Evolutionary conservation across 164 flowering plant species (phyloP), one percentile per base, ranked within the genome.

Genomic region (Euptelea pleiosperma): DNA sequence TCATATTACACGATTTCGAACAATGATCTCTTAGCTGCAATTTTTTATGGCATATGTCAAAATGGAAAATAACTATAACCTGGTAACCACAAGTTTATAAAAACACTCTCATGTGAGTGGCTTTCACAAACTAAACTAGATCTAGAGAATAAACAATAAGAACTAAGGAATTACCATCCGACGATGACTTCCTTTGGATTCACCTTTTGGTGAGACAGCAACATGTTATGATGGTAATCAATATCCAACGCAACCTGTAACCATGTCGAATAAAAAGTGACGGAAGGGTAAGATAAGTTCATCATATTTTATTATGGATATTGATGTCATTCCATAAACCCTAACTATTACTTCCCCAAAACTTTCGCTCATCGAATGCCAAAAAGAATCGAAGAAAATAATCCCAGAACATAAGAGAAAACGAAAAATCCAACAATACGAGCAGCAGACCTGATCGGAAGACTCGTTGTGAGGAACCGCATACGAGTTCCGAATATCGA

Each of bases 131-230:
- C 15, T 12, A 12, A 31, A 33, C 30, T 22, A 28, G 25, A 26
- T n/a, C n/a, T n/a, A 29, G 22, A 12, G 33, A 11, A 42, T 40
- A 24, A 31, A 8, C 3, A 42, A 41, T 3, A 35, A 14, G 52
- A 31, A 2, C 2, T n/a, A 7, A 19, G 42, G 58, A 60, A 40
- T 66, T 90, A 93, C 99, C 99, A 94, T 82, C 99, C 99, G 48
- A 94, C 99, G 69, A 94, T 85, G 47, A 82, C 90, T 77, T 94
- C 97, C 72, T 91, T 85, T 0, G 97, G 99, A 60, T 94, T 94
- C 71, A 94, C 99, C 63, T 88, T 94, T 55, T 76, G 93, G 75
- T 94, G 97, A 22, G 95, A 82, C 43, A 65, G 41, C 36, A 87
- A 57, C 99, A 94, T 88, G 52, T 84, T 90, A 65, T 88, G 96